A percentile compares a stretch with the other conserved stretches of the same genome.
Conservation (phyloP, 2,329 filamentous ascomycete species). For the Chaetomium strumarium region DNA sequence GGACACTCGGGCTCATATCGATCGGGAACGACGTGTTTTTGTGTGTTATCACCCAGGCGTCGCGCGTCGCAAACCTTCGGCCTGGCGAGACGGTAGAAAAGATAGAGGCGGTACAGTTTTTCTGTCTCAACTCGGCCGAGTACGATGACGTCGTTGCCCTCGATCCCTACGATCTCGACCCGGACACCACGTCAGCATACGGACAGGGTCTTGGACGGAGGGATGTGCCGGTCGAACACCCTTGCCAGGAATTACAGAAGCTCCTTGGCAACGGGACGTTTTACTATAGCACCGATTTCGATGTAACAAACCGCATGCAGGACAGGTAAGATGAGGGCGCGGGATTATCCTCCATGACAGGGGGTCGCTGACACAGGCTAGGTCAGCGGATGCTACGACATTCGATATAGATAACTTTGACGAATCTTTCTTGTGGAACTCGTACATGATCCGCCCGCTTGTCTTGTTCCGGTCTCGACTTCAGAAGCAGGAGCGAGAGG, state of each 20-base stretch:
- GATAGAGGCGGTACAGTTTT: constrained; percentile 83
- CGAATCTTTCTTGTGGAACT: constrained; percentile 93
- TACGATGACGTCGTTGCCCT: constrained; percentile 70
- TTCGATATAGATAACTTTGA: constrained; percentile 93
- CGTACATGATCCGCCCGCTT: constrained; percentile 92
- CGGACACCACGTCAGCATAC: constrained; percentile 44
- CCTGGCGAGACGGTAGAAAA: constrained; percentile 85
- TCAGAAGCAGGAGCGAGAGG: constrained; percentile 65
- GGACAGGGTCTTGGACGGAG: constrained; percentile 53
- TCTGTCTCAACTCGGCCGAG: constrained; percentile 79
- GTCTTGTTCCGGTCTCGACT: constrained; percentile 83
- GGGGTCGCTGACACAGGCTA: constrained; percentile 32
- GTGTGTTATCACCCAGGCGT: constrained; percentile 76
- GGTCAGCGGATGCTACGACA: constrained; percentile 66
- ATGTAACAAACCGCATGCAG: constrained; percentile 88
- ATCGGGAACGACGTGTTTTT: constrained; percentile 82
- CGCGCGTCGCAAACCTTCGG: constrained; percentile 72
- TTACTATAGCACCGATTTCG: constrained; percentile 98
- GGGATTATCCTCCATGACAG: background rate
- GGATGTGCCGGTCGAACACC: constrained; percentile 73
- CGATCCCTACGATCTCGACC: constrained; percentile 47
- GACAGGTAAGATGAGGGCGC: constrained; percentile 53
- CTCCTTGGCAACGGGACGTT: constrained; percentile 89
- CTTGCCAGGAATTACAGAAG: constrained; percentile 86
- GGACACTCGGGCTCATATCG: constrained; percentile 82